Evolutionary conservation across 441 rosid species (phyloP).

Genomic region (Lepidium campestre): DNA sequence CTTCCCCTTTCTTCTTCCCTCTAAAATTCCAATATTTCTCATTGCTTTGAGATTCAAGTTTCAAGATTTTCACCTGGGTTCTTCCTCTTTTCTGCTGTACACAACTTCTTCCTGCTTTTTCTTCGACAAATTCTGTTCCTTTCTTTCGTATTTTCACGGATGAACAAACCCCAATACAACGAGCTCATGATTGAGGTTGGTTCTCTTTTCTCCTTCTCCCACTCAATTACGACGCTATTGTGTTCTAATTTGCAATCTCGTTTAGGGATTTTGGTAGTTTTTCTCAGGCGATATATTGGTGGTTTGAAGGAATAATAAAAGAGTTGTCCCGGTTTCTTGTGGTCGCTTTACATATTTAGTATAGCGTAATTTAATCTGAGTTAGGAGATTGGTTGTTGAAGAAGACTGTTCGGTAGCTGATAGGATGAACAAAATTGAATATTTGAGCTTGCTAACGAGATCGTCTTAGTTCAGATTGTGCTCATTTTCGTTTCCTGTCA

Average conservation of each 20-base stretch:
- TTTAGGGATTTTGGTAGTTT: background rate
- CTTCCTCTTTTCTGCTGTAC: background rate
- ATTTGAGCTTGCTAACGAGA: background rate
- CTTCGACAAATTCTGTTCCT: background rate
- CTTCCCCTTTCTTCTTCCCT: conserved; percentile 4
- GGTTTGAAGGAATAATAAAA: background rate
- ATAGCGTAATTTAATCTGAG: background rate
- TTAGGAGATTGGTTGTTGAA: background rate
- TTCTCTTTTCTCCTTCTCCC: background rate
- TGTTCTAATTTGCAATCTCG: background rate
- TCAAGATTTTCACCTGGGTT: background rate
- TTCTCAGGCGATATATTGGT: background rate
- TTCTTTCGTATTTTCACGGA: background rate
- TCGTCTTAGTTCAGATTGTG: background rate
- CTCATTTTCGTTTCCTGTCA: background rate
- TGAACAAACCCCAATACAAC: conserved; percentile 10
- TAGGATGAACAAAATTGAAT: background rate
- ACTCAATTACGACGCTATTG: background rate
- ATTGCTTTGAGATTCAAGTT: background rate
- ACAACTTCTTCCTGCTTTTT: background rate
- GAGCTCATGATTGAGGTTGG: conserved; percentile 29
- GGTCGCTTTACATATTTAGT: background rate
- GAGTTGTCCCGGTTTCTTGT: background rate
- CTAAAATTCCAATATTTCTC: conserved; percentile 15
- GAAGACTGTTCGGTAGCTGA: background rate